Evolutionary conservation across 2,329 filamentous ascomycete species (phyloP), one percentile per base, ranked within the genome.

Genomic region (Fusarium sp.): DNA sequence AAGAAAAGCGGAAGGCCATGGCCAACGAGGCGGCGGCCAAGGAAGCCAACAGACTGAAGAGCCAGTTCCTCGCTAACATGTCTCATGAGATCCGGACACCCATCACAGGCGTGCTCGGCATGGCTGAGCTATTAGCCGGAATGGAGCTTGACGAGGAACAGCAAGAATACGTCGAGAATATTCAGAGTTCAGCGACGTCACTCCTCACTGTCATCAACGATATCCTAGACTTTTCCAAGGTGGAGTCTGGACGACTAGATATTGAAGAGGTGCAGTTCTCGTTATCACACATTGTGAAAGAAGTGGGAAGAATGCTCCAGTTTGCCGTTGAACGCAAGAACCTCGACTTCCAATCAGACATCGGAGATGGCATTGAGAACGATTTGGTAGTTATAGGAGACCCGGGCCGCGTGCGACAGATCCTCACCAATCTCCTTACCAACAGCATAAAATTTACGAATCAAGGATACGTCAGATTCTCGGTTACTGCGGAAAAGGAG

Each of bases 171-270:
- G 89, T 91, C 4, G 90, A 93, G 68, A 93, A 93, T 64, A 92
- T 95, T 8, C 89, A 92, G 72, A 85, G 90, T 51, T 94, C 91
- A 7, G 92, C 91, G 0, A 94, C 95, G 67, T 93, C 92, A 3
- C 81, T 97, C 4, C 82, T 97, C 20, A 95, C 92, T 0, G 91
- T 97, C 40, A 96, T 97, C 78, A 96, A 97, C 73, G 93, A 97
- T 73, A 96, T 96, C 56, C 82, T 97, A 3, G 93, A 96, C 78
- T 94, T 96, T 76, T 96, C 92, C 6, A 96, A 96, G 77, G 90
- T 93, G 3, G 92, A 94, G 75, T 92, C 90, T 10, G 92, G 92
- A 4, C 84, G 90, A 9, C 79, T 94, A 20, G 91, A 94, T 65
- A 90, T 94, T 40, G 92, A 94, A 77, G 90, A 94, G 71, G 91